phyloP scores from a whole-genome alignment of 176 grass and related monocot species.

The Neostapfia colusana region DNA sequence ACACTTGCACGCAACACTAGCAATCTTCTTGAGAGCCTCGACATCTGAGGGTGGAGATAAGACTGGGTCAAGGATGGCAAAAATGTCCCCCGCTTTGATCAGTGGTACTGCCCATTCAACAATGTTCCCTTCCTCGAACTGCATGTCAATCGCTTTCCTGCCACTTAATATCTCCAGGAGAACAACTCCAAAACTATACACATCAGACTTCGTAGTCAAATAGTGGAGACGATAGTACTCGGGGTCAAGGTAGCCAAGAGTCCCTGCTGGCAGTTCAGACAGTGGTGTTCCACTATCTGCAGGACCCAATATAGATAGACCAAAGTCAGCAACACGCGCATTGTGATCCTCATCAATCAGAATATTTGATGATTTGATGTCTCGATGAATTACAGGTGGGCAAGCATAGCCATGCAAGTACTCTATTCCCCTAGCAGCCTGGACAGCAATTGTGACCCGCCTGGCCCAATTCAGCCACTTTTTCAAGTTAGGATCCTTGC shows the following conservation, averaged over 20 bases:
- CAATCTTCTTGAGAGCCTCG: constrained; percentile 93
- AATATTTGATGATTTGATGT: constrained; percentile 99
- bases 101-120: constrained; percentile 94
- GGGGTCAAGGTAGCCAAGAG: constrained; percentile 92
- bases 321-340: constrained; percentile 90
- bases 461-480: constrained; percentile 75
- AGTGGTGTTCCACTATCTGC: constrained; percentile 78
- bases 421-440: constrained; percentile 91
- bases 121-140: constrained; percentile 94
- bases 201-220: constrained; percentile 94
- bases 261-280: constrained; percentile 87
- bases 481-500: constrained; percentile 72
- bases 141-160: constrained; percentile 96
- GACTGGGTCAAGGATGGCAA: constrained; percentile 67
- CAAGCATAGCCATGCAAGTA: constrained; percentile 98
- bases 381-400: constrained; percentile 92
- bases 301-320: constrained; percentile 88
- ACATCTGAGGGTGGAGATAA: constrained; percentile 73
- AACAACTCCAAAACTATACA: constrained; percentile 95
- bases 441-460: constrained; percentile 91
- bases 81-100: constrained; percentile 85
- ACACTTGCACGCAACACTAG: constrained; percentile 86
- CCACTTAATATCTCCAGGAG: constrained; percentile 92
- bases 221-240: constrained; percentile 98
- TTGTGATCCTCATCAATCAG: constrained; percentile 97